phyloP scores from a whole-genome alignment of 2,329 filamentous ascomycete species.

The Apiospora arundinis region DNA sequence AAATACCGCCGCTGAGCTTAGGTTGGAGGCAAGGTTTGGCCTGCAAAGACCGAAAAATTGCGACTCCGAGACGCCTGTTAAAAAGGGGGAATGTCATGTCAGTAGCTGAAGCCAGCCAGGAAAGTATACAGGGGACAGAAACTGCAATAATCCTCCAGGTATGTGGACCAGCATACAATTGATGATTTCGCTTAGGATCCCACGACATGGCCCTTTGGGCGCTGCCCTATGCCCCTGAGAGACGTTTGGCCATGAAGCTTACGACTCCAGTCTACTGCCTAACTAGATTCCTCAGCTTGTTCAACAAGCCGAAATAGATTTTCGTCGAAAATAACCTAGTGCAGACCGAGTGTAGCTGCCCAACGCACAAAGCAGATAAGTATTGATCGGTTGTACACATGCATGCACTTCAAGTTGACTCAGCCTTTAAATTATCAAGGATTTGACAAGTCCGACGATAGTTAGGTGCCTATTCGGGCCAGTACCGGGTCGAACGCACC shows the following conservation, averaged over 20 bases:
- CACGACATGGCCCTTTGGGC: neutral
- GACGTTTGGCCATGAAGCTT: neutral
- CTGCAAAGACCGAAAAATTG: neutral
- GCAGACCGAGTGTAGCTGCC: neutral
- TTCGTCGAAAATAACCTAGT: neutral
- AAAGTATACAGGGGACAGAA: neutral
- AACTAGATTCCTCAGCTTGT: neutral
- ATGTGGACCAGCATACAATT: neutral
- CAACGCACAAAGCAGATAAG: neutral
- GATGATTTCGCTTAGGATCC: neutral
- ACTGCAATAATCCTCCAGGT: neutral
- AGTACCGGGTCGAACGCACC: neutral
- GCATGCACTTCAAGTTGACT: neutral
- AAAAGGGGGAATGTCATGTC: neutral
- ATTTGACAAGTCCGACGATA: neutral
- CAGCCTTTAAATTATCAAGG: neutral
- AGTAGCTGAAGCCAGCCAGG: slow-evolving; percentile 2
- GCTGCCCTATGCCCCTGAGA: neutral
- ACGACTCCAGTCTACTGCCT: neutral
- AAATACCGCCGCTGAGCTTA: neutral
- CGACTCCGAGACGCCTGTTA: neutral
- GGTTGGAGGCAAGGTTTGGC: neutral
- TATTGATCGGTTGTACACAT: neutral
- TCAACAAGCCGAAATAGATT: neutral
- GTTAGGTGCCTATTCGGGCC: neutral